Conservation (phyloP, 1,139 yeast species). For the Ogataea hybrid region DNA sequence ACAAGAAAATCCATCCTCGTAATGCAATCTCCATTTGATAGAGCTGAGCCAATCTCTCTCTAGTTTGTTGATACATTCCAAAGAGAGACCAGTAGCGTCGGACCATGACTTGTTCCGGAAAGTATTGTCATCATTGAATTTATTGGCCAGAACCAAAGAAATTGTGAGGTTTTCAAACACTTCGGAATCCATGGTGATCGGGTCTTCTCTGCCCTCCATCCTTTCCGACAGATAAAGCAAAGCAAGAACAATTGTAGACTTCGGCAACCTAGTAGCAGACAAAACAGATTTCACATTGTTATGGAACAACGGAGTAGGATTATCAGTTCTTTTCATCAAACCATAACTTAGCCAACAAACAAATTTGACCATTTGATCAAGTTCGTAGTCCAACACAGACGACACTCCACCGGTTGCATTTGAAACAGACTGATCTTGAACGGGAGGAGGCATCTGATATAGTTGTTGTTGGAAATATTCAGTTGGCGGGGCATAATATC, state of each 20-base stretch:
- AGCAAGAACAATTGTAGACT: conserved; percentile 74
- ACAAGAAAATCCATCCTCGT: conserved; percentile 29
- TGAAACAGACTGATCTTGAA: conserved; percentile 13
- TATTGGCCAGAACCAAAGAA: conserved; percentile 81
- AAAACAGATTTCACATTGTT: conserved; percentile 65
- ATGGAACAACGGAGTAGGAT: conserved; percentile 55
- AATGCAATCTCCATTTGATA: conserved; percentile 44
- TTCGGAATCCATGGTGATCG: conserved; percentile 34
- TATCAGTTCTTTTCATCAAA: conserved; percentile 33
- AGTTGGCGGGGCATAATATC: conserved; percentile 12
- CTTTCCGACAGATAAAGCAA: conserved; percentile 66
- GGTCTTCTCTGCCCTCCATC: conserved; percentile 32
- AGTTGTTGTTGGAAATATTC: conserved; percentile 13
- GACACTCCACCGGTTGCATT: conserved; percentile 65
- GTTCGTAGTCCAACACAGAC: conserved; percentile 73
- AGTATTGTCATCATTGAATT: conserved; percentile 94
- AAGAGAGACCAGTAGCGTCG: conserved; percentile 82
- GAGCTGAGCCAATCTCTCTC: conserved; percentile 74
- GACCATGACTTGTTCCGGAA: conserved; percentile 95
- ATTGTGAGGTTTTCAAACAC: conserved; percentile 66
- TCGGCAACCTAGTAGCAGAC: conserved; percentile 87
- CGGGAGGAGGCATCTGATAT: conserved; percentile 11
- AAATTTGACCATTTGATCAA: conserved; percentile 74
- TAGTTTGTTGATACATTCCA: conserved; percentile 55
- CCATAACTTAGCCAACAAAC: conserved; percentile 35